Base-by-base conservation (phyloP, 2,329 filamentous ascomycete genomes). In the Exophiala phaeomuriformis region DNA sequence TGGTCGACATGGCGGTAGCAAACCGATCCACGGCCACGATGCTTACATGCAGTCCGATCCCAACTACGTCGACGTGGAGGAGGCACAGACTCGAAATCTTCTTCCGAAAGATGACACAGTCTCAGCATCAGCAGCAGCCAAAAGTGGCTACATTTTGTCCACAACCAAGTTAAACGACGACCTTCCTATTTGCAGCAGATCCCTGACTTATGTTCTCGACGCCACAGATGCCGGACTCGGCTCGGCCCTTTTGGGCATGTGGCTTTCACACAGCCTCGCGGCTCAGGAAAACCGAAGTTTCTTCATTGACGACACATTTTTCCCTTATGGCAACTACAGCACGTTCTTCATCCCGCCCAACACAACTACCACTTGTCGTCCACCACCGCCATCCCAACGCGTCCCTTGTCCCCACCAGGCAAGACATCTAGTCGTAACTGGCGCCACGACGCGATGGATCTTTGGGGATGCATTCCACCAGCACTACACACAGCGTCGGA, bases 281-380 rank as follows among this genome's bases (percentile, higher is more conserved):
- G 76, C 84, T 65, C 79, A 83, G 55, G 86, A 94, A 66, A 80
- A 80, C 9, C 77, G 88, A 28, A 76, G 82, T 1, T 94, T 95
- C 69, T 94, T 95, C 71, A 75, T 95, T 58, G 88, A 94, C 63
- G 89, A 95, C 69, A 82, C 85, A 4, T 78, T 84, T 60, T 95
- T 90, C 84, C 83, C 85, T 1, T 93, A 93, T 63, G 89, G 89
- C 6, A 76, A 77, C 48, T 95, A 88, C 65, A 77, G 77, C 0
- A 77, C 81, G 47, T 88, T 87, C 63, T 94, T 95, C 69, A 72
- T 79, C 43, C 71, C 80, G 2, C 51, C 46, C 19, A 84, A n/a
- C n/a, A n/a, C 86, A 0, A 61, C 75, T 1, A 82, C 84, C 1
- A 69, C 73, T 28, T 94, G 89, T 67, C 76, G 79, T 5, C 81